A percentile compares a stretch with the other conserved stretches of the same genome.
Evolutionary conservation across 2,329 filamentous ascomycete species (phyloP).

Genomic region (Cercospora beticola): DNA sequence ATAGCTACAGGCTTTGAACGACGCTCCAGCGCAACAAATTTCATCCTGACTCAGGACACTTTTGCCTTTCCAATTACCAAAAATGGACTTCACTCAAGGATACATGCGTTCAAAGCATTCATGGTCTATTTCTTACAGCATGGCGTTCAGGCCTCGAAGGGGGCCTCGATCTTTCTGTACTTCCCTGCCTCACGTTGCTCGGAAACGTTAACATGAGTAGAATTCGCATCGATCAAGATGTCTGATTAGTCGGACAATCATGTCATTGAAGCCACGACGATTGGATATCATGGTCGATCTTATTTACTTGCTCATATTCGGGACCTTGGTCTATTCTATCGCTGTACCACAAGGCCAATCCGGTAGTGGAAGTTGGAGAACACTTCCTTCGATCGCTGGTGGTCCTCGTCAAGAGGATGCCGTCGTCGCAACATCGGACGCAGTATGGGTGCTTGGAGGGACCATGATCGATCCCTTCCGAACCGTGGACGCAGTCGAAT

Average conservation of each 20-base stretch:
- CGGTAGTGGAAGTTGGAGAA: background rate
- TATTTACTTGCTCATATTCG: background rate
- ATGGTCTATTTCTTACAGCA: background rate
- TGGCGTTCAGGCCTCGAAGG: background rate
- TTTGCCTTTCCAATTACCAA: background rate
- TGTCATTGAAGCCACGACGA: background rate
- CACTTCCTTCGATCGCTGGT: constrained; percentile 2
- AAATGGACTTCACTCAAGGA: background rate
- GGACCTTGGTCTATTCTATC: background rate
- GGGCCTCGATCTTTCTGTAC: background rate
- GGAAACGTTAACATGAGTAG: background rate
- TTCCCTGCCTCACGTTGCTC: background rate
- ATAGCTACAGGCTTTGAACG: background rate
- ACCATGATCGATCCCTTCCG: background rate
- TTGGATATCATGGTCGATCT: background rate
- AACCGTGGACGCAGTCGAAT: constrained; percentile 10
- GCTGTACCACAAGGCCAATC: background rate
- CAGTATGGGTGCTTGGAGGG: constrained; percentile 13
- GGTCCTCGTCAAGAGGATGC: constrained; percentile 14
- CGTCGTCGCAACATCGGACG: constrained; percentile 6
- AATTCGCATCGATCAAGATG: background rate
- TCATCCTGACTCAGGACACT: background rate
- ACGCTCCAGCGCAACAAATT: background rate
- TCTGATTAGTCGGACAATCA: background rate
- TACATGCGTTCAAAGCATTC: background rate